phyloP scores from a whole-genome alignment of 306 rosid species.

The Dalbergia cochinchinensis region DNA sequence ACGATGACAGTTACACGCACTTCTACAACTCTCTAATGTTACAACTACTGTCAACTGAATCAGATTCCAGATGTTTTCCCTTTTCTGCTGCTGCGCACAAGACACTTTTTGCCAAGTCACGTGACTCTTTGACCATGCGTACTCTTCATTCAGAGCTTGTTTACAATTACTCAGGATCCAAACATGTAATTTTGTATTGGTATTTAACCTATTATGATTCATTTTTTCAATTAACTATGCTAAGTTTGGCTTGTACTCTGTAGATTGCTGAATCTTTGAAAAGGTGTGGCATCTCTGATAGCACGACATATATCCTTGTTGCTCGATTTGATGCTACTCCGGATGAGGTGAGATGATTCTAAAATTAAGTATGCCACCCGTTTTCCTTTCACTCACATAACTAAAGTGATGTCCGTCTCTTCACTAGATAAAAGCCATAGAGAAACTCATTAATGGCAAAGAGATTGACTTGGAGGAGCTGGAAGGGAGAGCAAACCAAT shows the following conservation, averaged over 20 bases:
- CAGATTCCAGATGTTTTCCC: slow-evolving; percentile 93
- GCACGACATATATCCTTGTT: slow-evolving; percentile 76
- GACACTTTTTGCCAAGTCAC: slow-evolving; percentile 74
- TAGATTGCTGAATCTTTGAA: slow-evolving; percentile 92
- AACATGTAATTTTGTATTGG: slow-evolving; percentile 67
- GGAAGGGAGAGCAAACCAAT: slow-evolving; percentile 73
- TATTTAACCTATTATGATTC: slow-evolving; percentile 21
- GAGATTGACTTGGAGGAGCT: slow-evolving; percentile 79
- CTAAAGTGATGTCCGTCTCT: slow-evolving; percentile 2
- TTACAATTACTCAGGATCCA: slow-evolving; percentile 89
- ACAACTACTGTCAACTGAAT: slow-evolving; percentile 41
- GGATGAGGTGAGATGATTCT: slow-evolving; percentile 66
- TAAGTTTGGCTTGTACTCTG: slow-evolving; percentile 47
- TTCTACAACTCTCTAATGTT: slow-evolving; percentile 47
- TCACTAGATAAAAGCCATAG: slow-evolving; percentile 65
- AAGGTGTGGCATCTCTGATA: slow-evolving; percentile 84
- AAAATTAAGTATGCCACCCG: slow-evolving; percentile 5
- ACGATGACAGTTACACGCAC: background rate
- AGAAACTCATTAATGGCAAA: slow-evolving; percentile 74
- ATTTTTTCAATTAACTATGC: slow-evolving; percentile 29
- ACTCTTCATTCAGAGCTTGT: slow-evolving; percentile 97
- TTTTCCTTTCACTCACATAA: background rate
- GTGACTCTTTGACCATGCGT: slow-evolving; percentile 80
- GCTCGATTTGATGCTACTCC: slow-evolving; percentile 79
- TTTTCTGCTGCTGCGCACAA: slow-evolving; percentile 84